These are phyloP conservation scores for Tulasnella sp. DNA, from an alignment of 768 basidiomycete species.

Conservation along the genomic window DNA sequence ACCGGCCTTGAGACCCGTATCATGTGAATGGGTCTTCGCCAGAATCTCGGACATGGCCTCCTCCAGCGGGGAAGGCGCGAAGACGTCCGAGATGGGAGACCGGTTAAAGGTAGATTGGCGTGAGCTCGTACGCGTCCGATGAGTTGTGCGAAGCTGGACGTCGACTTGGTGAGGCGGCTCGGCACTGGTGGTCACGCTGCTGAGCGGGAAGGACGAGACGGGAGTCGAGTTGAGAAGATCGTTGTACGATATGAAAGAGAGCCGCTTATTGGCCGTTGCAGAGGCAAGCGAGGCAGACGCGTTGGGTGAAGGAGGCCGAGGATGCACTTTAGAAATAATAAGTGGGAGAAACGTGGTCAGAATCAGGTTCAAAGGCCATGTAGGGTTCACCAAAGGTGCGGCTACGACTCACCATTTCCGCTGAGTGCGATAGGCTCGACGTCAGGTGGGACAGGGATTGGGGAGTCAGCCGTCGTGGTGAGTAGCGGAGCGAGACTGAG, in stretches of 20 bases:
- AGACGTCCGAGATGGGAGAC: constrained; percentile 9
- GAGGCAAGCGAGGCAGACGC: constrained; percentile 36
- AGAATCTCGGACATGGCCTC: neutral
- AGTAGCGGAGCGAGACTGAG: constrained; percentile 4
- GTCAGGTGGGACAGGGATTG: constrained; percentile 6
- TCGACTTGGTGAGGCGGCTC: constrained; percentile 50
- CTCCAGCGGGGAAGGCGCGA: neutral
- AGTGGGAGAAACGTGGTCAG: neutral
- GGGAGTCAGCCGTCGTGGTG: neutral
- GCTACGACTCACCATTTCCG: constrained; percentile 3
- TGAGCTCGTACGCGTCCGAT: constrained; percentile 12
- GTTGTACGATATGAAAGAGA: constrained; percentile 81
- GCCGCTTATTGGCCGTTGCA: constrained; percentile 43
- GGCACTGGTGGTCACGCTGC: constrained; percentile 55
- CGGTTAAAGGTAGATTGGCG: constrained; percentile 1
- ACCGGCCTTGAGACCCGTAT: constrained; percentile 34
- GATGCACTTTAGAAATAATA: neutral
- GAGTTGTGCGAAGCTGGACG: neutral
- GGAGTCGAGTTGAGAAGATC: constrained; percentile 75
- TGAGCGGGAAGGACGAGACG: constrained; percentile 54
- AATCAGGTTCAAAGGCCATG: neutral
- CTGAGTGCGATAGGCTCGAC: constrained; percentile 13
- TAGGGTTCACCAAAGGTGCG: neutral
- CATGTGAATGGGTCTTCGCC: constrained; percentile 22
- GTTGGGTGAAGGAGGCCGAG: constrained; percentile 6